These are phyloP conservation scores for Penicillium odoratum DNA, from an alignment of 495 filamentous ascomycete genomes.

Conservation along the genomic window DNA sequence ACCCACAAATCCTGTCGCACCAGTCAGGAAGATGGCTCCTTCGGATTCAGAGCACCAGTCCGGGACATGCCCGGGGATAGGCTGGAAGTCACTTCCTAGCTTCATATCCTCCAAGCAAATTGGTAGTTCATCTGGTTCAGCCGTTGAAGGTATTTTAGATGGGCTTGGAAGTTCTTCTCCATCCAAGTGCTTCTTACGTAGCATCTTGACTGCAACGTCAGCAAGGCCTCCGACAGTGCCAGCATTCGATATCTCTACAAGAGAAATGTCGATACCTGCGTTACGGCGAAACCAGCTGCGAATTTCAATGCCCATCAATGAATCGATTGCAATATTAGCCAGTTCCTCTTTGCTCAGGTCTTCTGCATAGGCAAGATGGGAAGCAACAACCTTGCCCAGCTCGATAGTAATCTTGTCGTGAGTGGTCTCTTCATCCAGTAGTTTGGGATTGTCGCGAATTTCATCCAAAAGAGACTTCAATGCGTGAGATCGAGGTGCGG, in stretches of 20 bases:
- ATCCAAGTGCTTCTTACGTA: no score
- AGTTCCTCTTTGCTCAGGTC: conserved; percentile 32
- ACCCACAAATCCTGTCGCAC: conserved; percentile 17
- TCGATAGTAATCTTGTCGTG: conserved; percentile 17
- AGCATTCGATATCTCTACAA: conserved; percentile 26
- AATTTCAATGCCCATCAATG: conserved; percentile 41
- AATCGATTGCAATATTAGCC: conserved; percentile 36
- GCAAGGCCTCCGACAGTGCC: conserved; percentile 10
- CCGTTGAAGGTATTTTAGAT: no score
- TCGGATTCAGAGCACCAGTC: conserved; percentile 4
- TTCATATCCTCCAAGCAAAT: no score
- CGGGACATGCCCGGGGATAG: no score
- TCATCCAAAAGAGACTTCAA: conserved; percentile 3
- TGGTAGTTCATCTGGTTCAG: no score
- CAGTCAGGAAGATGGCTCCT: conserved; percentile 11
- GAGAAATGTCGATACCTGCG: conserved; percentile 26
- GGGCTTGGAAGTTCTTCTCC: no score
- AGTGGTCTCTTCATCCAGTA: conserved; percentile 8
- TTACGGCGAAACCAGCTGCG: conserved; percentile 33
- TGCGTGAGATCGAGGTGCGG: no score
- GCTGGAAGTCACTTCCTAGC: no score
- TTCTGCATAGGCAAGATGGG: conserved; percentile 29
- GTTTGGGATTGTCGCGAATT: background rate
- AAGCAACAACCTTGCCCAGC: conserved; percentile 27
- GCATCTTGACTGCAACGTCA: conserved; percentile 2